Base-by-base conservation (phyloP, 345 rosid genomes). In the Combretum micranthum region DNA sequence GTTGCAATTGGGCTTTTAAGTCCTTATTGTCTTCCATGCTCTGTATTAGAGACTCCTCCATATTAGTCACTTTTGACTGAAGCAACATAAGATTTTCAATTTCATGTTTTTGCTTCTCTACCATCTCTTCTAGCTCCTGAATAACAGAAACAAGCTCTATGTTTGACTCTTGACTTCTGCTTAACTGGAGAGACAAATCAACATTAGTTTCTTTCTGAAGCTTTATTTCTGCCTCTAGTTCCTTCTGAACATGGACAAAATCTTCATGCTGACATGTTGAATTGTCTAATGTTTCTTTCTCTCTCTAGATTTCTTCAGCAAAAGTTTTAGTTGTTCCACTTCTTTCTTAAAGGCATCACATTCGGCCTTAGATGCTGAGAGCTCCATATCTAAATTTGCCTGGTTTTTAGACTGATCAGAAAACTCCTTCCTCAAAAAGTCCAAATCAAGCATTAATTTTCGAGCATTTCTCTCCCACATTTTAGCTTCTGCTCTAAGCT, bases 131-230 rank as follows among this genome's bases (percentile, higher is more conserved):
- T n/a, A n/a, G n/a, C n/a, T 81, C 86, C 65, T 74, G 79, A 44
- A 79, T 84, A 65, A 79, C 81, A 20, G 73, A 52, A 60, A 84
- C 79, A 52, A 84, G 83, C 67, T 79, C 84, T 45, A 55, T 62
- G 55, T 84, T 84, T n/a, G 84, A 78, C 58, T 79, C 86, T 49
- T 76, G 90, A 70, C 81, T 81, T 70, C 69, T 75, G 39, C 78
- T 69, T 75, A 81, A 64, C 67, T 81, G 86, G 71, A 79, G 44
- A 56, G 71, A 22, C 48, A 84, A 72, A 69, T 55, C 57, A 13
- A 68, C 68, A 61, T 70, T 77, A 32, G 73, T 55, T 65, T 84
- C 77, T 60, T 75, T 70, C 50, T 59, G 79, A 59, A 75, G 69
- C 64, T 69, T 71, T 12, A 75, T 58, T n/a, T 84, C 90, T 58